Evolutionary conservation across 2,329 filamentous ascomycete genomes (phyloP).

Genomic region (Nakataea oryzae): DNA sequence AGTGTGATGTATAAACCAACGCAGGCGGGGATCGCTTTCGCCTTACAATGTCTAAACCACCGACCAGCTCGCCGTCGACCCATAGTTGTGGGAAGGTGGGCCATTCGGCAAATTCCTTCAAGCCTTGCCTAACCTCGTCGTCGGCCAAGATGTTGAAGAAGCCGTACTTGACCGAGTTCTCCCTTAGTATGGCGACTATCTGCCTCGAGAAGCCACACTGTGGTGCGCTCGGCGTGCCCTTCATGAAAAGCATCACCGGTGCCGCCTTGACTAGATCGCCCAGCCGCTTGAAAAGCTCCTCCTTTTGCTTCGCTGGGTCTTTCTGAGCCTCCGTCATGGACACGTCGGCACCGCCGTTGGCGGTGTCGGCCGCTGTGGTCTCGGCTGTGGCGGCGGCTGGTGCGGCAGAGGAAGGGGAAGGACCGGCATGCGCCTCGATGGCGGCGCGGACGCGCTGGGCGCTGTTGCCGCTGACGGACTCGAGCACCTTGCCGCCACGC

Average conservation of each 20-base stretch:
- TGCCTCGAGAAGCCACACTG: constrained; percentile 95
- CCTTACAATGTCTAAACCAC: constrained; percentile 90
- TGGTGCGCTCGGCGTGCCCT: constrained; percentile 90
- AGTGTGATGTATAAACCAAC: neutral
- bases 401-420: neutral
- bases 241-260: constrained; percentile 99
- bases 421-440: constrained; percentile 65
- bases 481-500: constrained; percentile 63
- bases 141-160: constrained; percentile 99
- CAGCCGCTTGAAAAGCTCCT: constrained; percentile 75
- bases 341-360: constrained; percentile 24
- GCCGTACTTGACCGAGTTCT: constrained; percentile 88
- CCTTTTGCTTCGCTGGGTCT: constrained; percentile 55
- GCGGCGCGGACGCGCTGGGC: constrained; percentile 74
- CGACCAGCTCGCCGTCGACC: constrained; percentile 81
- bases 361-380: constrained; percentile 21
- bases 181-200: constrained; percentile 74
- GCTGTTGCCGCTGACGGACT: constrained; percentile 84
- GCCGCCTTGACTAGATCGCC: constrained; percentile 85
- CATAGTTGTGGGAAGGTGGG: constrained; percentile 95
- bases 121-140: constrained; percentile 88
- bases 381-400: constrained; percentile 23
- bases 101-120: constrained; percentile 98
- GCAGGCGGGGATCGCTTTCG: neutral
- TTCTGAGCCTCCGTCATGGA: constrained; percentile 16